Evolutionary conservation across 805 yeast species (phyloP).

Genomic region (Yueomyces sinensis): DNA sequence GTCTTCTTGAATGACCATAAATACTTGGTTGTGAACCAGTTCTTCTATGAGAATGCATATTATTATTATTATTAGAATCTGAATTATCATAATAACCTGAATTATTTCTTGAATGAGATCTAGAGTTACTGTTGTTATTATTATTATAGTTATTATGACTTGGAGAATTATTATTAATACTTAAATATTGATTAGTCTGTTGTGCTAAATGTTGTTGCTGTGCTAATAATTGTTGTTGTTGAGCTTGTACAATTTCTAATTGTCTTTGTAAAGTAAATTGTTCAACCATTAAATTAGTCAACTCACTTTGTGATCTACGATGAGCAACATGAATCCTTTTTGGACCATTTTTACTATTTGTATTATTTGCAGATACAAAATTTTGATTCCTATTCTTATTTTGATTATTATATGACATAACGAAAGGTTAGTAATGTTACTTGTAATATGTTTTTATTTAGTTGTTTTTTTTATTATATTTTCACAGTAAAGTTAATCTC

Average conservation of each 20-base stretch:
- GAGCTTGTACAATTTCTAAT: conserved; percentile 80
- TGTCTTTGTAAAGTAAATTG: conserved; percentile 82
- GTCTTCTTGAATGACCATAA: conserved; percentile 83
- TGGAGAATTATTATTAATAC: conserved; percentile 12
- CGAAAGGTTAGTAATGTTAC: not conserved
- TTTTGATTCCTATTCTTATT: conserved; percentile 2
- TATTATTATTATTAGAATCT: conserved; percentile 5
- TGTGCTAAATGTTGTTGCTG: conserved; percentile 36
- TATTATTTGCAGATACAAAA: conserved; percentile 2
- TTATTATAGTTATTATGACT: conserved; percentile 21
- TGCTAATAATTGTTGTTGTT: conserved; percentile 63
- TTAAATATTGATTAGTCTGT: conserved; percentile 35
- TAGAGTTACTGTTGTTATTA: conserved; percentile 9
- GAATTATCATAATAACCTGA: conserved; percentile 20
- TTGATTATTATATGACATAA: not conserved
- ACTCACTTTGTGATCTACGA: conserved; percentile 88
- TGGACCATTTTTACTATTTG: conserved; percentile 29
- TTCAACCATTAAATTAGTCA: conserved; percentile 86
- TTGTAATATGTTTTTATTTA: too few species aligned
- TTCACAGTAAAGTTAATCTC: too few species aligned
- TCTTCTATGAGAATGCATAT: conserved; percentile 29
- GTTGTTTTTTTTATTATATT: too few species aligned
- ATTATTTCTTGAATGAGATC: conserved; percentile 25
- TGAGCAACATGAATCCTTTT: conserved; percentile 86
- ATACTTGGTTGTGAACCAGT: conserved; percentile 34